A percentile compares a stretch with the other conserved stretches of the same genome.
Conservation (phyloP, 495 filamentous ascomycete species). For the Penicillium dipodomyicola region DNA sequence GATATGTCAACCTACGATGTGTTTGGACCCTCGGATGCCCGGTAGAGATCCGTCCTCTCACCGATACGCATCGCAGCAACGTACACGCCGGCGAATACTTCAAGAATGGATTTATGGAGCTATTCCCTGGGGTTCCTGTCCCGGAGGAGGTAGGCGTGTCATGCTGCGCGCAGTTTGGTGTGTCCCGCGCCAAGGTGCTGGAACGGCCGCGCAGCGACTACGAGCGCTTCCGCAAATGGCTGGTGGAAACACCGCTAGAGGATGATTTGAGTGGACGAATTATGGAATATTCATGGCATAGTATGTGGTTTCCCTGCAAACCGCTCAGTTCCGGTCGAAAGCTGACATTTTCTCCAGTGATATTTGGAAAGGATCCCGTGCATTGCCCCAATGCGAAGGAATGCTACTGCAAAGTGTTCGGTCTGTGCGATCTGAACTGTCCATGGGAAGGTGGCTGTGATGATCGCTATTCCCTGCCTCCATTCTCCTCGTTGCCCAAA, state of each 20-base stretch:
- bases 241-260: constrained; percentile 53
- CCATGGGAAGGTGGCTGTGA: constrained; percentile 34
- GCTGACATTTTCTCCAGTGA: constrained; percentile 35
- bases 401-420: constrained; percentile 66
- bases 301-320: constrained; percentile 28
- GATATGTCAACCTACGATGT: constrained; percentile 67
- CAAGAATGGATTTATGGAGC: constrained; percentile 51
- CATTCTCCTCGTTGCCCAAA: constrained; percentile 44
- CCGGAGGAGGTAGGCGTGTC: constrained; percentile 54
- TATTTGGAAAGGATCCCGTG: constrained; percentile 51
- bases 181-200: constrained; percentile 54
- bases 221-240: constrained; percentile 56
- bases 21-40: constrained; percentile 62
- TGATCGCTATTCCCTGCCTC: constrained; percentile 48
- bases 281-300: constrained; percentile 74
- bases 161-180: constrained; percentile 74
- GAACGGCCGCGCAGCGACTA: constrained; percentile 54
- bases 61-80: constrained; percentile 41
- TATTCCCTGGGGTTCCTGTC: constrained; percentile 50
- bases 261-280: constrained; percentile 63
- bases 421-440: constrained; percentile 54
- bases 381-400: constrained; percentile 55
- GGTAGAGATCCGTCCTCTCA: constrained; percentile 52
- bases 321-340: neutral
- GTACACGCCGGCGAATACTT: constrained; percentile 51